Evolutionary conservation across 176 grass and related monocot genomes (phyloP), one percentile per base, ranked within the genome.

Genomic region (Phoenix roebelenii): DNA sequence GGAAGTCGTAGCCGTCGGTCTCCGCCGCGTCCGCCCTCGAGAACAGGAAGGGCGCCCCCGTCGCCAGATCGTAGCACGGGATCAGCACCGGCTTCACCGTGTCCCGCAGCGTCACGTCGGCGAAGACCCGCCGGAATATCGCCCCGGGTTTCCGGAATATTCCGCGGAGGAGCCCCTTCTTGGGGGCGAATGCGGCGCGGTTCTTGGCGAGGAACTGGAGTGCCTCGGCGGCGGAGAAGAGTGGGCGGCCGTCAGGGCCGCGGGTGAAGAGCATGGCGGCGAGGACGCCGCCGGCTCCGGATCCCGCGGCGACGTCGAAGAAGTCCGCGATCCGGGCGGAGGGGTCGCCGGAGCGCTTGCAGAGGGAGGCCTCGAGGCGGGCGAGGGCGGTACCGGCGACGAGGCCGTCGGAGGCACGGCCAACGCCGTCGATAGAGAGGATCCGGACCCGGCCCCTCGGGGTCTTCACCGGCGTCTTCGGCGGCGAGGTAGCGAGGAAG

Each of bases 21-120:
- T 95, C 90, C 26, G 89, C 80, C 14, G 90, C 90, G 73, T 95
- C 90, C n/a, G 90, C 74, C 22, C 90, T 86, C 51, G 90, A 95
- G 86, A 95, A 95, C 53, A 95, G 70, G 79, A 95, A 95, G 9
- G 90, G 82, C 22, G 83, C 82, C 2, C 77, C 77, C 0, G 86
- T 79, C 16, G 80, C 22, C 0, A 90, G 83, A 67, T 95, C 90
- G 68, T 86, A 95, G 70, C 85, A 95, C 1, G 90, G 90, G 1
- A 89, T 82, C 19, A 95, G 79, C 63, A 95, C 70, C 76, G 90
- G 86, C 74, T 83, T 82, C 16, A 90, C 74, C 0, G 86, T 95
- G 72, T 95, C 90, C 19, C 70, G 22, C 15, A 95, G 71, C 10
- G 90, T 95, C 5, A 84, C 81, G 26, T 87, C 83, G 3, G 80